Evolutionary conservation across 352 stramenopile species (phyloP).

Genomic region (Phytophthora idaei): DNA sequence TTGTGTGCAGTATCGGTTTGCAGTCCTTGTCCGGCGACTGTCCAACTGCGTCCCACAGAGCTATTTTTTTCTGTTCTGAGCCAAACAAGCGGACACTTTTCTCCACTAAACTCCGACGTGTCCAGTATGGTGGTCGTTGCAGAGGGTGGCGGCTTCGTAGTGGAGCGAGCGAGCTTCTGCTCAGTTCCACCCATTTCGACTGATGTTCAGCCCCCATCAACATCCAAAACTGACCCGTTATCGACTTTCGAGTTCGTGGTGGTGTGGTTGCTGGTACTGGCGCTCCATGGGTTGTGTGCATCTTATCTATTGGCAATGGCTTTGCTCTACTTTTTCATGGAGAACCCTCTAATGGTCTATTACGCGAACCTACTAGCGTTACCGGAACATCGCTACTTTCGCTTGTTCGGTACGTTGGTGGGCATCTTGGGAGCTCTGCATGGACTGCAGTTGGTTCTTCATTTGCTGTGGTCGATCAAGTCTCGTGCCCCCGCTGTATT

Average conservation of each 20-base stretch:
- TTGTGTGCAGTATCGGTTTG: neutral
- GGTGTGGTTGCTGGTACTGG: constrained; percentile 24
- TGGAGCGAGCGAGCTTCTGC: constrained; percentile 8
- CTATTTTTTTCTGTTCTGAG: too few species aligned
- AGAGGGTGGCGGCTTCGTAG: constrained; percentile 14
- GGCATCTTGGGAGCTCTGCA: constrained; percentile 29
- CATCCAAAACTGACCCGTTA: constrained; percentile 3
- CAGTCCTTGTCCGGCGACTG: too few species aligned
- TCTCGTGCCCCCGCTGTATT: constrained; percentile 13
- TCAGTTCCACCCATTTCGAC: neutral
- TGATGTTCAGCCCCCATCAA: neutral
- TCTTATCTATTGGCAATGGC: constrained; percentile 26
- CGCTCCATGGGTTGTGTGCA: constrained; percentile 22
- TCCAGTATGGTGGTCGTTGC: constrained; percentile 1
- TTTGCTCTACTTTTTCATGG: constrained; percentile 43
- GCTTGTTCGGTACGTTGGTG: constrained; percentile 30
- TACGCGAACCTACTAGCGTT: constrained; percentile 43
- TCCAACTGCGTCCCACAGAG: neutral
- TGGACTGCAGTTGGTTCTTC: constrained; percentile 15
- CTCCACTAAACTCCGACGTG: neutral
- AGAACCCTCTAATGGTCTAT: constrained; percentile 49
- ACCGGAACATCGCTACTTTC: constrained; percentile 28
- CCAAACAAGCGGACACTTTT: too few species aligned
- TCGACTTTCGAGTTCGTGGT: constrained; percentile 9
- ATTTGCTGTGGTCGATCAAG: constrained; percentile 23